phyloP scores from a whole-genome alignment of 179 eudicot genomes.

The Spergularia azorica region DNA sequence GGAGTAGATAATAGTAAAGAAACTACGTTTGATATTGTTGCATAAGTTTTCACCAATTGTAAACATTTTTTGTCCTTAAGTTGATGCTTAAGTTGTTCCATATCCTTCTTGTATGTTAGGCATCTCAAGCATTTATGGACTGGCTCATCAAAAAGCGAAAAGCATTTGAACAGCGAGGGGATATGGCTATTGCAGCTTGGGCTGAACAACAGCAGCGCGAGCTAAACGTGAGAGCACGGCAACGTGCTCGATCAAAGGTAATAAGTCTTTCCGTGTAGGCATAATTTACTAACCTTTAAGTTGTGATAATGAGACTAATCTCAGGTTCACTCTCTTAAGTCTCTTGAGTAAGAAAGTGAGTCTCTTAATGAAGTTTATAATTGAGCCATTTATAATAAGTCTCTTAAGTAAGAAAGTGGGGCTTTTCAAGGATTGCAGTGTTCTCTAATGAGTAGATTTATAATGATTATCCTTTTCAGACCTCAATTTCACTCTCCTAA shows the following conservation, averaged over 20 bases:
- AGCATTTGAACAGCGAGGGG: constrained; percentile 96
- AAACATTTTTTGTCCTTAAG: neutral
- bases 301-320: neutral
- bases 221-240: constrained; percentile 74
- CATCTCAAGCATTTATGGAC: constrained; percentile 97
- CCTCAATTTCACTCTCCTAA: no score
- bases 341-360: no score
- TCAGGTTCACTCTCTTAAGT: no score
- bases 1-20: neutral
- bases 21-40: neutral
- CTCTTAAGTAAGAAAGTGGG: no score
- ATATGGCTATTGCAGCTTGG: constrained; percentile 97
- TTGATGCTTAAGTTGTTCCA: neutral
- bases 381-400: no score
- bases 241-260: constrained; percentile 91
- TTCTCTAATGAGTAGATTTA: no score
- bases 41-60: neutral
- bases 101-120: constrained; percentile 42
- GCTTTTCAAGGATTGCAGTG: no score
- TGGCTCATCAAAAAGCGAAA: constrained; percentile 90
- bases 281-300: no score
- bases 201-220: constrained; percentile 99
- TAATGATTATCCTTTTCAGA: no score
- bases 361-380: no score
- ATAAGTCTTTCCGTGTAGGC: neutral